These are phyloP conservation scores for Dendrobium officinale DNA, from an alignment of 106 monocot species.

Conservation along the genomic window DNA sequence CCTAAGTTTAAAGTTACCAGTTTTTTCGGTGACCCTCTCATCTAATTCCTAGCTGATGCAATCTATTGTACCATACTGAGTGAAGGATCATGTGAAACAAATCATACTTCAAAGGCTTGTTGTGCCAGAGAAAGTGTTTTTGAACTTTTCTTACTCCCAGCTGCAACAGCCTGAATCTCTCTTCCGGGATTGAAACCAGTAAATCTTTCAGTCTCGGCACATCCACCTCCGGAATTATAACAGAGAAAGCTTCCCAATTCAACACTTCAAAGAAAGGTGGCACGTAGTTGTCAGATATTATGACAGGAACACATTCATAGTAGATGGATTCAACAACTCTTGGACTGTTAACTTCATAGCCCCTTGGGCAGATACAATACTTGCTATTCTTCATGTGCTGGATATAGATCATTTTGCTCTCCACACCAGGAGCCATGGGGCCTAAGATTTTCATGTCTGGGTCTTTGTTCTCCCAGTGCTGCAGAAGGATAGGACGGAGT, in stretches of 20 bases:
- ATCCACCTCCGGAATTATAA: slow-evolving; percentile 46
- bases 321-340: slow-evolving; percentile 53
- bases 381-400: slow-evolving; percentile 58
- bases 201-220: slow-evolving; percentile 56
- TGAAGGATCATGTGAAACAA: slow-evolving; percentile 68
- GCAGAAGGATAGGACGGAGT: slow-evolving; percentile 40
- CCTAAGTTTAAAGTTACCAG: too few relatives aligned
- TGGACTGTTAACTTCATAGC: slow-evolving; percentile 65
- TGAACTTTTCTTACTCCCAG: slow-evolving; percentile 52
- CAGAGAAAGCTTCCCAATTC: slow-evolving; percentile 62
- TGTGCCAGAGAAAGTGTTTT: slow-evolving; percentile 66
- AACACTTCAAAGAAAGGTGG: slow-evolving; percentile 67
- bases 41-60: slow-evolving; percentile 30
- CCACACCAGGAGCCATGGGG: slow-evolving; percentile 22
- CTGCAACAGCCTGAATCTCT: slow-evolving; percentile 39
- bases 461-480: slow-evolving; percentile 62
- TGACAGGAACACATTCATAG: slow-evolving; percentile 71
- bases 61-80: slow-evolving; percentile 57
- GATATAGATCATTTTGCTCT: slow-evolving; percentile 32
- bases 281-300: slow-evolving; percentile 65
- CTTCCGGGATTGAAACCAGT: slow-evolving; percentile 31
- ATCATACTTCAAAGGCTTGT: slow-evolving; percentile 53
- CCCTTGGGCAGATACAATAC: slow-evolving; percentile 71
- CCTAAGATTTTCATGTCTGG: slow-evolving; percentile 64
- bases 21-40: background rate